Evolutionary conservation across 306 rosid species (phyloP).

Genomic region (Cajanus cajan): DNA sequence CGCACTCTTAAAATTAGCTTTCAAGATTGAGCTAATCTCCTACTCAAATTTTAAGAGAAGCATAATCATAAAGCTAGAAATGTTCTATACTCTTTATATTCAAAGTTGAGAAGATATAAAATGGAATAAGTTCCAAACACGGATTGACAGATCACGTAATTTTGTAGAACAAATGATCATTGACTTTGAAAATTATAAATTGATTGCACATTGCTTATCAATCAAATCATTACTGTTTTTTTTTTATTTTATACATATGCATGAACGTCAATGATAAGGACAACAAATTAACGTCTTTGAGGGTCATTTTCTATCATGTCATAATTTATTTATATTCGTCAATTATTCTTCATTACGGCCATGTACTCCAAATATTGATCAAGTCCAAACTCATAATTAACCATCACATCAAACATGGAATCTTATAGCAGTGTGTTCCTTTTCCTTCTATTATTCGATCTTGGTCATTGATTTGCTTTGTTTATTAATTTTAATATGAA

Average conservation of each 20-base stretch:
- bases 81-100: neutral
- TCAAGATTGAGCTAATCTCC: too few relatives aligned
- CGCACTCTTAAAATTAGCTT: too few relatives aligned
- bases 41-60: too few relatives aligned
- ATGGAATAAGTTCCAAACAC: neutral
- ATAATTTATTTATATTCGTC: neutral
- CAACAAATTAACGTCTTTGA: neutral
- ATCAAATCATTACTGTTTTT: neutral
- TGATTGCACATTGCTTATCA: neutral
- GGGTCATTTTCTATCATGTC: neutral
- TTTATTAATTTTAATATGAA: neutral
- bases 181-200: neutral
- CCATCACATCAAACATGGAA: neutral
- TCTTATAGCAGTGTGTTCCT: neutral
- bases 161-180: neutral
- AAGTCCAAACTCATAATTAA: neutral
- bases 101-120: neutral
- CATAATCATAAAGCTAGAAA: neutral
- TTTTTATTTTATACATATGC: neutral
- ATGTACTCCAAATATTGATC: neutral
- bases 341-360: neutral
- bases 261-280: neutral
- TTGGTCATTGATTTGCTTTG: neutral
- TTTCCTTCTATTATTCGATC: neutral
- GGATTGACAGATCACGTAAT: neutral